Percentiles rank a stretch among this genome's conserved stretches.
These are phyloP conservation scores for Bocquillonia castaneifolia DNA, from an alignment of 441 rosid genomes.

Conservation along the genomic window DNA sequence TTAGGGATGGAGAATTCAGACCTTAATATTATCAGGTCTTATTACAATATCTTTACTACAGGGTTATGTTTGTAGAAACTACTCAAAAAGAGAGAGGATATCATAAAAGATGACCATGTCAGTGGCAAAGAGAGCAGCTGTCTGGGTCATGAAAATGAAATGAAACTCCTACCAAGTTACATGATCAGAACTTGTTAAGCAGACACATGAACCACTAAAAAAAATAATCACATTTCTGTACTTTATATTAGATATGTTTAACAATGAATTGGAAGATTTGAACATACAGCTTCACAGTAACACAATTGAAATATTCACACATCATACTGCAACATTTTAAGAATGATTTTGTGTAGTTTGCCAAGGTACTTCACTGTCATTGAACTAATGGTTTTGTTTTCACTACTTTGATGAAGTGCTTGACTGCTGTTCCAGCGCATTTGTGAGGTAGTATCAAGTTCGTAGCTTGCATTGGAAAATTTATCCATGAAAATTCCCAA, in stretches of 20 bases:
- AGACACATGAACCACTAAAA: background rate
- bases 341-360: constrained; percentile 18
- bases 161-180: no score
- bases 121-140: background rate
- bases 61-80: no score
- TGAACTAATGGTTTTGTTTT: constrained; percentile 3
- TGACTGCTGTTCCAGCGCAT: constrained; percentile 21
- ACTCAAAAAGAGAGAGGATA: no score
- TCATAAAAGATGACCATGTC: no score
- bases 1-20: no score
- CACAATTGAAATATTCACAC: background rate
- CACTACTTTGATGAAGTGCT: constrained; percentile 7
- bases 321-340: constrained; percentile 18
- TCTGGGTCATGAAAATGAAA: background rate
- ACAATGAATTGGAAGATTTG: background rate
- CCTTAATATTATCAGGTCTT: no score
- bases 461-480: constrained; percentile 28
- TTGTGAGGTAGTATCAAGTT: constrained; percentile 14
- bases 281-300: background rate
- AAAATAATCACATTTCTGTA: background rate
- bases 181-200: background rate
- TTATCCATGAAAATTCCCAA: constrained; percentile 59
- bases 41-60: no score
- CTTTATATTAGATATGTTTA: background rate
- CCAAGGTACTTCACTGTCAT: constrained; percentile 19